These are phyloP conservation scores for Tympanopsis confertula DNA, from an alignment of 2,329 filamentous ascomycete genomes.

Conservation along the genomic window DNA sequence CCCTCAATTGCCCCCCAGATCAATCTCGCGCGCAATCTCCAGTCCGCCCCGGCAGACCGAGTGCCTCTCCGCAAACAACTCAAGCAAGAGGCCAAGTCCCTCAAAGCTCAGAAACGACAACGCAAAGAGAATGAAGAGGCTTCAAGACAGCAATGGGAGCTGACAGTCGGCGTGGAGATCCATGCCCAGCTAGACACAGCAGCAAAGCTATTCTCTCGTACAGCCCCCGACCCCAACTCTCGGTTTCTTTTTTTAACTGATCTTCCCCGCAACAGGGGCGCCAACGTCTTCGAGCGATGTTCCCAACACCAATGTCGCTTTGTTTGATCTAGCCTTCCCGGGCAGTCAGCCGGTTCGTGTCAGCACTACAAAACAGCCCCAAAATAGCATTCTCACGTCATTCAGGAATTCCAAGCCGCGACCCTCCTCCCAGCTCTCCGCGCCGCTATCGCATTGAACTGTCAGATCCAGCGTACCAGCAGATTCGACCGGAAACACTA, in stretches of 20 bases:
- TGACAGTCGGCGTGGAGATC: conserved; percentile 93
- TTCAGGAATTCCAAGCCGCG: conserved; percentile 56
- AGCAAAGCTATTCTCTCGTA: conserved; percentile 78
- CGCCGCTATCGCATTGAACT: conserved; percentile 74
- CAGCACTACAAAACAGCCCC: background rate
- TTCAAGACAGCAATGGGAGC: conserved; percentile 50
- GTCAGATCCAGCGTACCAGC: conserved; percentile 64
- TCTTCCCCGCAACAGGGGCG: background rate
- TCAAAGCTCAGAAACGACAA: background rate
- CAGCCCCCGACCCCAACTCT: conserved; percentile 22
- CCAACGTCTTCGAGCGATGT: conserved; percentile 48
- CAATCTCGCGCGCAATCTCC: no score
- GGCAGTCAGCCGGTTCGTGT: conserved; percentile 63
- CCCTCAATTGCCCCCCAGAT: no score
- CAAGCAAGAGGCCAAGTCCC: background rate
- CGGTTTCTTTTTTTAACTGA: background rate
- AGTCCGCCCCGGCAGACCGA: background rate
- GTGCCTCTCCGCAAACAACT: background rate
- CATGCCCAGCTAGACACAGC: conserved; percentile 89
- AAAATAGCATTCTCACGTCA: background rate
- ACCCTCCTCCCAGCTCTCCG: conserved; percentile 81
- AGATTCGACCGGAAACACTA: conserved; percentile 96
- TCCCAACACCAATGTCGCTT: conserved; percentile 77
- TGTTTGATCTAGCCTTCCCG: conserved; percentile 81
- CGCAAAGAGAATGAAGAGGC: background rate